phyloP scores from a whole-genome alignment of 129 eudicot species.

The Dittrichia graveolens region DNA sequence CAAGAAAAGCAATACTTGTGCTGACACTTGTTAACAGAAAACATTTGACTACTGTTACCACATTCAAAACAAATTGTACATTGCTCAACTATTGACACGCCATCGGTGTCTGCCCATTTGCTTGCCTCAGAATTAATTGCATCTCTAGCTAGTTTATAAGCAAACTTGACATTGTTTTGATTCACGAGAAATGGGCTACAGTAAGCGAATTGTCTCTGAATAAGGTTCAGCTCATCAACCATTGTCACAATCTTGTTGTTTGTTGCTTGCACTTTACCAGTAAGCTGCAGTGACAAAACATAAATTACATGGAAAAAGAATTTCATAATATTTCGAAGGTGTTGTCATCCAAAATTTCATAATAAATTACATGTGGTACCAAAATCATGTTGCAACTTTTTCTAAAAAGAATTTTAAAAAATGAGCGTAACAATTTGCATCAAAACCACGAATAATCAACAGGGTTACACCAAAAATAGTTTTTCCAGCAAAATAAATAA shows the following conservation, averaged over 20 bases:
- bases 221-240: constrained; percentile 41
- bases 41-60: constrained; percentile 41
- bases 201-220: constrained; percentile 41
- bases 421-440: no score
- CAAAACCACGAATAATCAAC: neutral
- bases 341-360: no score
- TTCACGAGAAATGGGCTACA: constrained; percentile 35
- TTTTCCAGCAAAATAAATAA: neutral
- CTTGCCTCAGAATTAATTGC: constrained; percentile 24
- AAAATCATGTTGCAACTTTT: no score
- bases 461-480: no score
- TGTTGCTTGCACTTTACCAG: constrained; percentile 41
- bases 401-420: no score
- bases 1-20: constrained; percentile 71
- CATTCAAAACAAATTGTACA: constrained; percentile 63
- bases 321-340: no score
- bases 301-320: neutral
- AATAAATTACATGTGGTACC: no score
- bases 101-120: constrained; percentile 13
- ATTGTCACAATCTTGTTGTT: constrained; percentile 28
- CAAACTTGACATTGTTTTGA: constrained; percentile 44
- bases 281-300: constrained; percentile 48
- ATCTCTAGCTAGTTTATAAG: constrained; percentile 61
- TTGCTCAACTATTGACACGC: constrained; percentile 23
- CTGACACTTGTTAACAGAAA: constrained; percentile 47